phyloP scores from a whole-genome alignment of 164 flowering plant species.

The Pachysandra terminalis region DNA sequence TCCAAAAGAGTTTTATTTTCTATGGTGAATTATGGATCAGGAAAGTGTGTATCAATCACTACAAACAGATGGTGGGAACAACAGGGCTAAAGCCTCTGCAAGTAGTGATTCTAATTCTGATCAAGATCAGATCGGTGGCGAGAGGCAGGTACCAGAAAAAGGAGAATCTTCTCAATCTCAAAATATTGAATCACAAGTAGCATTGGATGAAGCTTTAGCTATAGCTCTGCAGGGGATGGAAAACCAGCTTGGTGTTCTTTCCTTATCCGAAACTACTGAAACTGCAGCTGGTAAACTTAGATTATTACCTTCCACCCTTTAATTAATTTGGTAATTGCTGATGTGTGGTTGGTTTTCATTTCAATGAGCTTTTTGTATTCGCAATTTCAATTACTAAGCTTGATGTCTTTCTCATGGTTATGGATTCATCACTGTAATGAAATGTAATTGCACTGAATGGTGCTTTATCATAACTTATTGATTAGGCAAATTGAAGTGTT shows the following conservation, averaged over 20 bases:
- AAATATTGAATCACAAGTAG: slow-evolving; percentile 18
- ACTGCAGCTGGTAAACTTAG: slow-evolving; percentile 12
- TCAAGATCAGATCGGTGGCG: slow-evolving; percentile 12
- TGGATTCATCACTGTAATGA: too few species aligned
- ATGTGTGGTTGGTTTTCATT: too few species aligned
- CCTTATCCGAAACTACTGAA: slow-evolving; percentile 12
- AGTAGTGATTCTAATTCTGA: slow-evolving; percentile 13
- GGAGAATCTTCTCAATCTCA: slow-evolving; percentile 12
- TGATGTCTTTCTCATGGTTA: too few species aligned
- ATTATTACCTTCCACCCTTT: background rate
- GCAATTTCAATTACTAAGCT: too few species aligned
- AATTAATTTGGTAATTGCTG: background rate
- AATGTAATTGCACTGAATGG: too few species aligned
- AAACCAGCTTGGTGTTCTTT: slow-evolving; percentile 11
- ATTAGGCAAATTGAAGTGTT: background rate
- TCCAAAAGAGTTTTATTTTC: background rate
- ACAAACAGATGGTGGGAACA: slow-evolving; percentile 11
- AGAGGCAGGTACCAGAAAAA: background rate
- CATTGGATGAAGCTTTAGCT: slow-evolving; percentile 27
- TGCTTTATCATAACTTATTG: background rate
- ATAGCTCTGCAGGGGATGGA: slow-evolving; percentile 24
- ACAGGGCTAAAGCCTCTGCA: slow-evolving; percentile 15
- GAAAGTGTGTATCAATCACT: slow-evolving; percentile 25
- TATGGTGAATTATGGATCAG: slow-evolving; percentile 10
- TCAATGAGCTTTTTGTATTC: too few species aligned